Conservation (phyloP, 106 monocot species). For the Dendrobium chrysotoxum region DNA sequence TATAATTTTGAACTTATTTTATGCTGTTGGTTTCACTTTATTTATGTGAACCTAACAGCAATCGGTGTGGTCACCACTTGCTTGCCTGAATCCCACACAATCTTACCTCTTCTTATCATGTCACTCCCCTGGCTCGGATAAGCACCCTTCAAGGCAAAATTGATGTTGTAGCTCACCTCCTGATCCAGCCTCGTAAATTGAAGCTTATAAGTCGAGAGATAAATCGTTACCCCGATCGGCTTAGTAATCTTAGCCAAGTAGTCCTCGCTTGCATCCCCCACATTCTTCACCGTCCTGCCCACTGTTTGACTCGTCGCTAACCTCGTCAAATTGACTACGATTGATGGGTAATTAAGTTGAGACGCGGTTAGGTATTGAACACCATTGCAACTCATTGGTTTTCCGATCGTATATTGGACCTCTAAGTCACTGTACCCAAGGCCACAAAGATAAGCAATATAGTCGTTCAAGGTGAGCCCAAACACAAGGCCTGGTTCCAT, state of each 20-base stretch:
- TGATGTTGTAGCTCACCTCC: not conserved
- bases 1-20: no score
- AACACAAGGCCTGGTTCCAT: slow-evolving; percentile 27
- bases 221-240: not conserved
- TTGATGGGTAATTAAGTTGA: slow-evolving; percentile 14
- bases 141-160: not conserved
- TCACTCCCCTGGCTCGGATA: not conserved
- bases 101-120: not conserved
- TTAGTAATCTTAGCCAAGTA: not conserved
- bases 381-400: not conserved
- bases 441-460: slow-evolving; percentile 4
- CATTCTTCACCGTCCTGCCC: not conserved
- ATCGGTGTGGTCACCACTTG: slow-evolving; percentile 2
- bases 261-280: not conserved
- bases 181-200: not conserved
- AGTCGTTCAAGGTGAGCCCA: not conserved
- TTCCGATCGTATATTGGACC: not conserved
- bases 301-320: not conserved
- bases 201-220: not conserved
- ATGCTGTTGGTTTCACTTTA: no score
- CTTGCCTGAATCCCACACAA: slow-evolving; percentile 4
- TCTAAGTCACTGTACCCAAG: slow-evolving; percentile 4
- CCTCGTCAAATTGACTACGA: not conserved
- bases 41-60: not conserved
- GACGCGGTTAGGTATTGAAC: not conserved